Evolutionary conservation across 148 eudicot genomes (phyloP).

Genomic region (Chenopodium formosanum): DNA sequence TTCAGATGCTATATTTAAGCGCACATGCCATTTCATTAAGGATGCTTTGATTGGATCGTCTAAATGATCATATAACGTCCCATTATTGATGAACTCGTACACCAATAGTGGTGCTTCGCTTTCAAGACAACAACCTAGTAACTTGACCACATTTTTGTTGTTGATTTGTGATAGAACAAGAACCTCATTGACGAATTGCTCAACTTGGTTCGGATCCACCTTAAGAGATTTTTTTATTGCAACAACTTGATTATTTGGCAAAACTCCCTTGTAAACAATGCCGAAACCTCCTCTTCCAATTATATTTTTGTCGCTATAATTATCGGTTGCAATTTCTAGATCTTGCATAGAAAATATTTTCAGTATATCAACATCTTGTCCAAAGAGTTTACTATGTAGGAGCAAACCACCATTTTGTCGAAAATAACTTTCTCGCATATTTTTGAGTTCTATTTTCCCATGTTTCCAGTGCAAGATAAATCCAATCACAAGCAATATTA

Average conservation of each 20-base stretch:
- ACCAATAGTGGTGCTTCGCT: too few relatives aligned
- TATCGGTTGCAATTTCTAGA: constrained; percentile 23
- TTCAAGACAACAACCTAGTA: too few relatives aligned
- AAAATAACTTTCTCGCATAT: constrained; percentile 16
- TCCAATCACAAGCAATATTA: constrained; percentile 7
- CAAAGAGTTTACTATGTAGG: constrained; percentile 15
- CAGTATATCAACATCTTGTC: constrained; percentile 14
- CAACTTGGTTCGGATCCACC: constrained; percentile 22
- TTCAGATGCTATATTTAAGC: too few relatives aligned
- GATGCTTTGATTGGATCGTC: too few relatives aligned
- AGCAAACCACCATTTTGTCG: not conserved
- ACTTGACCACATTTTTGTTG: too few relatives aligned
- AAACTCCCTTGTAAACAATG: too few relatives aligned
- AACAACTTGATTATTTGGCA: constrained; percentile 23
- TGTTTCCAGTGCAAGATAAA: constrained; percentile 16
- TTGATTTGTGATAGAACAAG: too few relatives aligned
- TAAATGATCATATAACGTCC: too few relatives aligned
- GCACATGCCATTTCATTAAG: too few relatives aligned
- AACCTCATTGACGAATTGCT: too few relatives aligned
- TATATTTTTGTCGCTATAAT: constrained; percentile 12
- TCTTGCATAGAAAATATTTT: constrained; percentile 24
- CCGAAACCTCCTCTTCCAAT: constrained; percentile 30
- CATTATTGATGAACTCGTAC: too few relatives aligned
- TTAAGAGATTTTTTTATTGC: constrained; percentile 29
- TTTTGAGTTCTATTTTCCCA: not conserved